Conservation (phyloP, 2,329 filamentous ascomycete genomes). For the Aureobasidium sp. region DNA sequence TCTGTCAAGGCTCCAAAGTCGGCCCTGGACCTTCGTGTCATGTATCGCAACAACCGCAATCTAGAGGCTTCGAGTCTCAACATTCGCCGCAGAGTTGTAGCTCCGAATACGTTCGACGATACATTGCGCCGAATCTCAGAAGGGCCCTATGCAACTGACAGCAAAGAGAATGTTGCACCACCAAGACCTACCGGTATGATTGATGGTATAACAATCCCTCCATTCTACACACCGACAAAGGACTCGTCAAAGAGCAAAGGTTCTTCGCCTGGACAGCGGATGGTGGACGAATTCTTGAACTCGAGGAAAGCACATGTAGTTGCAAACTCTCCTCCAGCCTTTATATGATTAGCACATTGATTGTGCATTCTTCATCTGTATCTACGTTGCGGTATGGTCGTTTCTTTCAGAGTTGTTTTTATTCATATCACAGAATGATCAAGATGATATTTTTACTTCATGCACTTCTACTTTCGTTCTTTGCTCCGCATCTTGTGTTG, state of each 20-base stretch:
- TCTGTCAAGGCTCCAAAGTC: conserved; percentile 18
- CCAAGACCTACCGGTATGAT: conserved; percentile 2
- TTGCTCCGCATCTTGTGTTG: background rate
- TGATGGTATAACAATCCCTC: conserved; percentile 12
- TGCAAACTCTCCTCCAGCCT: background rate
- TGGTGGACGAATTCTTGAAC: conserved; percentile 14
- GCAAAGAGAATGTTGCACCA: conserved; percentile 1
- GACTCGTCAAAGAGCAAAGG: conserved; percentile 8
- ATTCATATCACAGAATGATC: background rate
- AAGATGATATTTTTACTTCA: background rate
- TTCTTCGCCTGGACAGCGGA: conserved; percentile 14
- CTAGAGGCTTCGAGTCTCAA: conserved; percentile 12
- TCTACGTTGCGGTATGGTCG: background rate
- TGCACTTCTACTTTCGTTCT: background rate
- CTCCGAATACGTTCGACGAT: conserved; percentile 20
- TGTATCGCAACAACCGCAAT: conserved; percentile 20
- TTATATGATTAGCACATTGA: conserved; percentile 10
- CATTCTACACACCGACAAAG: conserved; percentile 12
- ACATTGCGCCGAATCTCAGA: conserved; percentile 25
- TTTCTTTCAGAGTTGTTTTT: background rate
- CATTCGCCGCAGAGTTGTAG: conserved; percentile 13
- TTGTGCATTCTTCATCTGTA: background rate
- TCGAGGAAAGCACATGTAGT: background rate
- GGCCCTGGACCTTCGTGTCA: conserved; percentile 26
- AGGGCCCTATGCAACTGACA: conserved; percentile 23